These are phyloP conservation scores for Theobroma grandiflorum DNA, from an alignment of 441 rosid species.

Conservation along the genomic window DNA sequence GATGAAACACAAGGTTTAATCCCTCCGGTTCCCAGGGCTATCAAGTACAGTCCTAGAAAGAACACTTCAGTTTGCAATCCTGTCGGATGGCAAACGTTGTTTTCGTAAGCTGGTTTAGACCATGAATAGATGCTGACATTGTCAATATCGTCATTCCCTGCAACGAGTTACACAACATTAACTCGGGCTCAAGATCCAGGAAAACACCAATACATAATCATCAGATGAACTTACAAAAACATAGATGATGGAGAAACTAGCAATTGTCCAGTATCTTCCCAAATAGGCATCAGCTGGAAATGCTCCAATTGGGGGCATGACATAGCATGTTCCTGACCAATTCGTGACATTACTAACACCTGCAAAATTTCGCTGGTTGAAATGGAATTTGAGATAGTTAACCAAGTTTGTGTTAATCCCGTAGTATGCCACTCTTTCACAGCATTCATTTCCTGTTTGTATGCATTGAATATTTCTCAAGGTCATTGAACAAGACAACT, in stretches of 20 bases:
- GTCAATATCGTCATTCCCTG: slow-evolving; percentile 85
- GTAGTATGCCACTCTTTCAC: slow-evolving; percentile 81
- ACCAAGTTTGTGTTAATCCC: slow-evolving; percentile 85
- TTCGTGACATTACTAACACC: slow-evolving; percentile 70
- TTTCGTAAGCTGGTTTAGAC: slow-evolving; percentile 63
- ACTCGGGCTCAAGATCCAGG: background rate
- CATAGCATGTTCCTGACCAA: slow-evolving; percentile 72
- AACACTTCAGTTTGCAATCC: slow-evolving; percentile 46
- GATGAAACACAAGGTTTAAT: slow-evolving; percentile 76
- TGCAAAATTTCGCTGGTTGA: slow-evolving; percentile 54
- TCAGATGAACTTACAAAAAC: slow-evolving; percentile 48
- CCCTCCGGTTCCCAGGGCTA: slow-evolving; percentile 68
- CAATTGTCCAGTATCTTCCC: slow-evolving; percentile 88
- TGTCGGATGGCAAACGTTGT: slow-evolving; percentile 57
- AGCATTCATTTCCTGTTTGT: slow-evolving; percentile 67
- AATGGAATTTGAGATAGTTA: slow-evolving; percentile 61
- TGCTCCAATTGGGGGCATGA: slow-evolving; percentile 64
- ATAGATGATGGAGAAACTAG: slow-evolving; percentile 68
- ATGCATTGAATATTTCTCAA: background rate
- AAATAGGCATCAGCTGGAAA: slow-evolving; percentile 69
- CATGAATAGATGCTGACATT: slow-evolving; percentile 68
- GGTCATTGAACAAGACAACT: background rate
- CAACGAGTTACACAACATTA: slow-evolving; percentile 4
- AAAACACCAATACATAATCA: background rate
- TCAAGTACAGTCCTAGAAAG: slow-evolving; percentile 59